Evolutionary conservation across 768 basidiomycete genomes (phyloP).

Genomic region (Mycena amicta): DNA sequence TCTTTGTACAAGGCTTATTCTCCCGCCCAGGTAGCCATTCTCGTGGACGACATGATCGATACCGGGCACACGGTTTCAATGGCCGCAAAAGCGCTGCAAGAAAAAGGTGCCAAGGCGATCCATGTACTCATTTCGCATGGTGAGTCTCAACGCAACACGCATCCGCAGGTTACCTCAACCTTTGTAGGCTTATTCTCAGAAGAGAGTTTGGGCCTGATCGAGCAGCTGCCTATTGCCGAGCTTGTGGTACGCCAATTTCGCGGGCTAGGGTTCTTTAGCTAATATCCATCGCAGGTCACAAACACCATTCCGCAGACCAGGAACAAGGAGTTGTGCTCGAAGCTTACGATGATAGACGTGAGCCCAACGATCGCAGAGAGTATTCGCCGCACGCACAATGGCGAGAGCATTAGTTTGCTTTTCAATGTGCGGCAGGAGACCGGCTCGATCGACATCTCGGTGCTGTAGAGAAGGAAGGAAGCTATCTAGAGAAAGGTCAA

Average conservation of each 20-base stretch:
- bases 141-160: constrained; percentile 32
- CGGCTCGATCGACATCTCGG: constrained; percentile 40
- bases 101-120: constrained; percentile 86
- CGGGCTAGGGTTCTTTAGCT: constrained; percentile 6
- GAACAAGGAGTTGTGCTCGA: constrained; percentile 63
- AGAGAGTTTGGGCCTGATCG: constrained; percentile 65
- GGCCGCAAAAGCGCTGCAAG: constrained; percentile 82
- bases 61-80: constrained; percentile 87
- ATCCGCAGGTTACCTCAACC: constrained; percentile 2
- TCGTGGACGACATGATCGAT: constrained; percentile 99
- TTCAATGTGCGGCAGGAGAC: constrained; percentile 82
- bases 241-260: constrained; percentile 68
- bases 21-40: constrained; percentile 72
- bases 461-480: constrained; percentile 29
- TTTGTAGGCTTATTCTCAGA: constrained; percentile 76
- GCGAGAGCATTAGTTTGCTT: constrained; percentile 86
- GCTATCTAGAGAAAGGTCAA: background rate
- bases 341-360: constrained; percentile 89
- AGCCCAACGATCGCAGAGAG: constrained; percentile 93
- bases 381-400: constrained; percentile 92
- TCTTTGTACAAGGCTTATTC: constrained; percentile 5
- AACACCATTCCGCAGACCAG: constrained; percentile 90
- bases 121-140: constrained; percentile 94
- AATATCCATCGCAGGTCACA: constrained; percentile 62
- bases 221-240: constrained; percentile 75